Base-by-base conservation (phyloP, 331 rosid genomes). In the Spiraea crenata region DNA sequence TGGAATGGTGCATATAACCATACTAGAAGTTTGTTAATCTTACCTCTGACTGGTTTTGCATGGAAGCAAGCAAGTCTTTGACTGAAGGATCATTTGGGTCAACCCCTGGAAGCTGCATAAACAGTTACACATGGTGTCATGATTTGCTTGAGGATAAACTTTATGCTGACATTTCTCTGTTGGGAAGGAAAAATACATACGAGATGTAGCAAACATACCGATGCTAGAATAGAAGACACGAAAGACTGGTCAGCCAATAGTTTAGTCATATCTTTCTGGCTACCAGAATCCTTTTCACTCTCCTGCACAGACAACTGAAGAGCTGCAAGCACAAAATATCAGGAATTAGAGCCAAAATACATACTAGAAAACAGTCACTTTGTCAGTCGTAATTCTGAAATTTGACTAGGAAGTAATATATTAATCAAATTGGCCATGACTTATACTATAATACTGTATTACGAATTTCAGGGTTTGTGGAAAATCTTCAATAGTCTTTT, bases 51-150 rank as follows among this genome's bases (percentile, higher is more conserved):
- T 86, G 93, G 80, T 71, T 88, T 86, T 89, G 96, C 96, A 95
- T 91, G 74, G 99, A 95, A 74, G 98, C 96, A 69, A 95, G 90
- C 78, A 95, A 88, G 77, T 95, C 98, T 81, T 90, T 91, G 72
- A 95, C 99, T 11, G 98, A 89, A 25, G 93, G 96, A 71, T 95
- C 99, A 71, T 95, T 91, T 74, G 98, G 96, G 67, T 95, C 98
- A 66, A 95, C 99, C 40, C 98, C 99, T 2, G 99, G 99, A 89
- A 95, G 99, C 99, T 95, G 87, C 86, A 78, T 60, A 74, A 80
- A 69, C 65, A 80, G 69, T 63, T 47, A 73, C 67, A 66, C 41
- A 60, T 44, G 38, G 65, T 56, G 66, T 58, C 45, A 58, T 37
- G 50, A 64, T 60, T 60, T 68, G 68, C 58, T 34, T 35, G 8